A percentile compares a stretch with the other conserved stretches of the same genome.
These are phyloP conservation scores for Ustilago sp. DNA, from an alignment of 1,284 basidiomycete genomes.

Conservation along the genomic window DNA sequence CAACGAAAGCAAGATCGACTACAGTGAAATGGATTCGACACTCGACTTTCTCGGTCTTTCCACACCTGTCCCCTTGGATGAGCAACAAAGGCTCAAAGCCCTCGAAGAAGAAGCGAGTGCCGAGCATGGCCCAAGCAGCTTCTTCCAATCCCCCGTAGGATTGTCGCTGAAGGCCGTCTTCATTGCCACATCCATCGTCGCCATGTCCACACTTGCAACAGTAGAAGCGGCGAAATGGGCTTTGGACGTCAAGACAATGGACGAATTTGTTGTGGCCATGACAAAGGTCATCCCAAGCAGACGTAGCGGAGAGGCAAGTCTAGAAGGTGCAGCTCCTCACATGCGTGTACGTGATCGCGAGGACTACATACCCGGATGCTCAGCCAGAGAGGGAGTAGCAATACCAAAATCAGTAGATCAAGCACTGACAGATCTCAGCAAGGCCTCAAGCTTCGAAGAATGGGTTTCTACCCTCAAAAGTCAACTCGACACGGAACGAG, in stretches of 20 bases:
- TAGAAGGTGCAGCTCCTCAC: conserved; percentile 34
- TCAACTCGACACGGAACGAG: conserved; percentile 44
- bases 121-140: conserved; percentile 13
- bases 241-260: conserved; percentile 44
- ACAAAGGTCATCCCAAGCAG: conserved; percentile 36
- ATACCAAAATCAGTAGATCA: conserved; percentile 34
- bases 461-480: conserved; percentile 44
- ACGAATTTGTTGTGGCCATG: conserved; percentile 52
- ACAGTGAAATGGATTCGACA: conserved; percentile 49
- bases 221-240: conserved; percentile 32
- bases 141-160: conserved; percentile 44
- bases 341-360: conserved; percentile 26
- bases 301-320: conserved; percentile 10
- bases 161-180: conserved; percentile 48
- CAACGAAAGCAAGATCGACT: conserved; percentile 36
- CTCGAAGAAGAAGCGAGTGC: conserved; percentile 11
- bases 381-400: background rate
- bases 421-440: conserved; percentile 37
- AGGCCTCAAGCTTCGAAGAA: conserved; percentile 45
- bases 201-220: conserved; percentile 19
- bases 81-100: conserved; percentile 30
- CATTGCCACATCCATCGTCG: conserved; percentile 47
- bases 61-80: conserved; percentile 28
- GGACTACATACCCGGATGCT: background rate
- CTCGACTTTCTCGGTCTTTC: conserved; percentile 50